Percentiles rank a stretch among this genome's conserved stretches.
phyloP scores from a whole-genome alignment of 345 rosid genomes.

The Hibiscus mutabilis region DNA sequence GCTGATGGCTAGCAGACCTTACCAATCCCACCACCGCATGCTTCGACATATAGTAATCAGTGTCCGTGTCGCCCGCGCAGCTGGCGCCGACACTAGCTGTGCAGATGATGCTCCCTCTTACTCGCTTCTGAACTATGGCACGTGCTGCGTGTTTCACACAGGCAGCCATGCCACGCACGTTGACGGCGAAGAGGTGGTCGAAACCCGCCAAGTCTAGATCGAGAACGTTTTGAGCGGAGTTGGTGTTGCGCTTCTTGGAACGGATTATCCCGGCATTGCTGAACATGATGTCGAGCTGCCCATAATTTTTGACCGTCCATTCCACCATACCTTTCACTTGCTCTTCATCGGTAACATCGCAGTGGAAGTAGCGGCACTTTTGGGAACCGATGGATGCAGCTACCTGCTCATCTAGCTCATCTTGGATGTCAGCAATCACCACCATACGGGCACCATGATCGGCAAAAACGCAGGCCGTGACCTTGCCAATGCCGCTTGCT shows the following conservation, averaged over 20 bases:
- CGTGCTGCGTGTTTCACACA: neutral
- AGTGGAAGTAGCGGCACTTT: neutral
- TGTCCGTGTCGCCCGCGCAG: neutral
- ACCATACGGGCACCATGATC: neutral
- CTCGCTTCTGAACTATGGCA: neutral
- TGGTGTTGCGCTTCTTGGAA: neutral
- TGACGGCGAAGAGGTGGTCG: neutral
- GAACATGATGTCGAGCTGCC: neutral
- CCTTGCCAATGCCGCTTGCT: neutral
- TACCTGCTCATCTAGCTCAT: neutral
- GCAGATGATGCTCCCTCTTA: neutral
- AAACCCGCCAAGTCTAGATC: neutral
- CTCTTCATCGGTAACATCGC: neutral
- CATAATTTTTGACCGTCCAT: neutral
- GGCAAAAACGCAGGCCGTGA: neutral
- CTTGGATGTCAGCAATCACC: neutral
- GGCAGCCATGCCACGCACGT: neutral
- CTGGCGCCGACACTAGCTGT: neutral
- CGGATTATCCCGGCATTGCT: neutral
- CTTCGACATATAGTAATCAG: neutral
- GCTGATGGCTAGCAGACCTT: neutral
- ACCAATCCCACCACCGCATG: neutral
- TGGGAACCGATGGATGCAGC: neutral
- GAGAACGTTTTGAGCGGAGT: neutral
- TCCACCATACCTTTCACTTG: neutral